Evolutionary conservation across 495 filamentous ascomycete genomes (phyloP), one percentile per base, ranked within the genome.

Genomic region (Penicillium robsamsonii): DNA sequence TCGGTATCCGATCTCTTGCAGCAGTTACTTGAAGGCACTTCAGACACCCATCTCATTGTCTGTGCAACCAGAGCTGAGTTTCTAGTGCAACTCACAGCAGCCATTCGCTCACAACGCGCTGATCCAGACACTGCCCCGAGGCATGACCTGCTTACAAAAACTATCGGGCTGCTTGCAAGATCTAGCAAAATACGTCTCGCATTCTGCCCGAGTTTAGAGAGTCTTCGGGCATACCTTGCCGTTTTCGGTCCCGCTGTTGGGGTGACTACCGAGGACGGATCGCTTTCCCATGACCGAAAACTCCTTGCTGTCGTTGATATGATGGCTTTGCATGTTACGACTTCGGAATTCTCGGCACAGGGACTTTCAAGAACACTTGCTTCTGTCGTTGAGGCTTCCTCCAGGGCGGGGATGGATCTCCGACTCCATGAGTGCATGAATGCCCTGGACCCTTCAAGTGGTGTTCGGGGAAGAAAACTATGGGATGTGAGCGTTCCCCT

Each of bases 271-370:
- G 24, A 56, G 15, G 38, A 45, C 1, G 15, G 40, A 42, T 50
- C 50, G 31, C 30, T 43, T 0, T 51, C 53, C 31, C 38, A 53
- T 31, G 49, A 46, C n/a, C 42, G 7, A 45, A 35, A 50, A 7
- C 69, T 82, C 24, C 70, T 96, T 13, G 77, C 85, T 12, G 68
- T 92, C 11, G 81, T 89, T 56, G 84, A 89, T 51, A 75, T 87
- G 44, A 61, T 95, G 11, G 70, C 75, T 29, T 68, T 90, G 35
- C 92, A 96, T 71, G 76, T 76, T n/a, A 70, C 77, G 27, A 92
- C 89, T 5, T 82, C 83, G 53, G 90, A 94, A 62, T 92, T 88
- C 79, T 92, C 88, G 42, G 90, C 87, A 0, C 91, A 96, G 67
- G 92, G 91, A 0, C 68, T 96, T 5, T 83, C 83, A 47, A 83